Percentiles rank a stretch among this genome's conserved stretches.
phyloP scores from a whole-genome alignment of 2,329 filamentous ascomycete species.

The Scortechinia acanthostroma region DNA sequence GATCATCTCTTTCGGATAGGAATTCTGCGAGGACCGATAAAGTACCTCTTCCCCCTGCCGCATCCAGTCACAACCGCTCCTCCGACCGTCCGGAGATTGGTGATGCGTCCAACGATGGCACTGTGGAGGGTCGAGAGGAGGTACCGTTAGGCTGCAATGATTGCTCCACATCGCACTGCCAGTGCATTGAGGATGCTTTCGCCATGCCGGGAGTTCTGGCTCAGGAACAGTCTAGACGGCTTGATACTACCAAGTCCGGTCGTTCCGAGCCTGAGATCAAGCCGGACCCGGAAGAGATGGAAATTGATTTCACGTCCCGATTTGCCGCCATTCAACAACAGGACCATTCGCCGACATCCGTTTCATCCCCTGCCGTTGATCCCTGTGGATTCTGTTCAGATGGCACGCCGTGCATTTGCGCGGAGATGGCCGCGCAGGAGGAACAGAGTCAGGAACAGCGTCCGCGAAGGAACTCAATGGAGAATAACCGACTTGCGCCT shows the following conservation, averaged over 20 bases:
- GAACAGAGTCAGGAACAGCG: constrained; percentile 4
- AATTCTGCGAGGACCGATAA: not conserved
- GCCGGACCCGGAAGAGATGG: constrained; percentile 1
- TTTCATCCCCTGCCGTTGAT: constrained; percentile 32
- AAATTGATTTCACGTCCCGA: constrained; percentile 47
- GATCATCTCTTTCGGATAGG: not conserved
- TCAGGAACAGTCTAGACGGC: not conserved
- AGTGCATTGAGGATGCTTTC: constrained; percentile 2
- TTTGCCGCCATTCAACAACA: constrained; percentile 35
- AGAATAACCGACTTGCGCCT: constrained; percentile 1
- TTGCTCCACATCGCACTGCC: not conserved
- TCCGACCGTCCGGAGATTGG: too few relatives aligned
- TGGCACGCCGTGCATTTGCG: constrained; percentile 76
- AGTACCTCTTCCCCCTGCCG: not conserved
- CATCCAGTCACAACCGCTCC: not conserved
- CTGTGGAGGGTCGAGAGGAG: not conserved
- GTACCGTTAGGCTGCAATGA: not conserved
- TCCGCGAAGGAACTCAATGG: constrained; percentile 1
- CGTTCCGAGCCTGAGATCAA: not conserved
- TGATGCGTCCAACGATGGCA: not conserved
- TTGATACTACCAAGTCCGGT: too few relatives aligned
- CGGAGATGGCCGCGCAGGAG: constrained; percentile 38
- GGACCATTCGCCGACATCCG: constrained; percentile 9
- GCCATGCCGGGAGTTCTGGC: not conserved
- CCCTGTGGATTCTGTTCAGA: constrained; percentile 78